Evolutionary conservation across 768 basidiomycete species (phyloP).

Genomic region (Cubamyces sp.): DNA sequence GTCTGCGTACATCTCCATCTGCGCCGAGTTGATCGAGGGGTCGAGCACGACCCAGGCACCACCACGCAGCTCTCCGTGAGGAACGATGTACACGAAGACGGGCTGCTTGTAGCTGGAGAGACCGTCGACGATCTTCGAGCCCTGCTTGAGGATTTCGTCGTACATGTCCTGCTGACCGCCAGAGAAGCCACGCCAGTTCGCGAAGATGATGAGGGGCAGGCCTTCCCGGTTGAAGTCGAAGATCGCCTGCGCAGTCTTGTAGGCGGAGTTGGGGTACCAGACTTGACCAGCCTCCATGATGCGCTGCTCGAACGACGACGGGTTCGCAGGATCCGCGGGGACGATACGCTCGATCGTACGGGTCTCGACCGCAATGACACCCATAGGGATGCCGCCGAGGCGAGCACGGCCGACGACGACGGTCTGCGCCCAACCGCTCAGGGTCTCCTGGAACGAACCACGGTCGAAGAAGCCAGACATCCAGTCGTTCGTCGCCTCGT

Average conservation of each 20-base stretch:
- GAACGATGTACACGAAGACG: conserved; percentile 97
- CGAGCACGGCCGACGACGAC: conserved; percentile 97
- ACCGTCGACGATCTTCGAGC: conserved; percentile 98
- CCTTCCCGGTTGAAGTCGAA: conserved; percentile 98
- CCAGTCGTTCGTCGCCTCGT: conserved; percentile 79
- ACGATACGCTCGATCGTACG: conserved; percentile 96
- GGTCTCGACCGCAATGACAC: conserved; percentile 98
- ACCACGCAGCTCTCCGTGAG: conserved; percentile 97
- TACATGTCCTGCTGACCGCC: conserved; percentile 99
- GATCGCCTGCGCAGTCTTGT: conserved; percentile 99
- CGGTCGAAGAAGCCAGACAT: conserved; percentile 95
- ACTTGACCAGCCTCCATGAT: conserved; percentile 99
- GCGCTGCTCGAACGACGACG: conserved; percentile 92
- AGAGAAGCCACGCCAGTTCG: conserved; percentile 99
- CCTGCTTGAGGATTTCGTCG: conserved; percentile 95
- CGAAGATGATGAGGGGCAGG: conserved; percentile 96
- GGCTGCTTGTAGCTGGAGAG: conserved; percentile 97
- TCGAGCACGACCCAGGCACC: conserved; percentile 99
- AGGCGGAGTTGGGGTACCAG: conserved; percentile 99
- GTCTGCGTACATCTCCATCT: conserved; percentile 99
- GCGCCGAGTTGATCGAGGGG: conserved; percentile 93
- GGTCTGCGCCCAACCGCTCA: conserved; percentile 99
- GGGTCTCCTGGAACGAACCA: conserved; percentile 97
- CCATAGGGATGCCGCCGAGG: conserved; percentile 95
- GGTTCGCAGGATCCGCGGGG: conserved; percentile 97